Evolutionary conservation across 495 filamentous ascomycete species (phyloP), one percentile per base, ranked within the genome.

Genomic region (Xylaria palmicola): DNA sequence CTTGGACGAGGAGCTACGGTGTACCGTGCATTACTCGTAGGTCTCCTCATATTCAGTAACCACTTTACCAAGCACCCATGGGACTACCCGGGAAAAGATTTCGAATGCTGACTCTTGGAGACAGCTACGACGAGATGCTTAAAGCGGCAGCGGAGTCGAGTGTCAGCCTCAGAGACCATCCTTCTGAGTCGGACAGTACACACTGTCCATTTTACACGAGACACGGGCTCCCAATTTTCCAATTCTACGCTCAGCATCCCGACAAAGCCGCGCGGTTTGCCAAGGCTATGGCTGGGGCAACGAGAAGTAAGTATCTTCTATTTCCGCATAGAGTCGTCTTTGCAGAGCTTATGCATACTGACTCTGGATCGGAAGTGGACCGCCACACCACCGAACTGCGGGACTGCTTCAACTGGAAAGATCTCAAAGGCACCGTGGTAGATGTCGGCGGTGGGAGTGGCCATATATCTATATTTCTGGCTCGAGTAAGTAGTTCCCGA

Each of bases 101-200:
- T 6, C 5, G 41, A 22, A 45, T 32, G 37, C 24, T 63, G 39
- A 49, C 49, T 36, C 32, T 9, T 17, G 13, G 32, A 9, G 7
- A 12, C 41, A 62, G 53, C 32, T 32, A 72, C 4, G 71, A 75
- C 60, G 71, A 75, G 40, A 66, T 74, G 60, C 58, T 72, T 22
- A 61, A 67, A 57, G 69, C 71, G 6, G 59, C 71, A 36, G 3
- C 61, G 56, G 36, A n/a, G 5, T 22, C 56, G 2, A 17, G 6
- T n/a, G 32, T 5, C 6, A 12, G 10, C n/a, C 56, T 48, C 8
- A 49, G 15, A 36, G 48, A 7, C 6, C 19, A 12, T n/a, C 58
- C 58, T 1, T 24, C 17, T 17, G 52, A 58, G n/a, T 29, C 45
- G 34, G 40, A 62, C 13, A 55, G 40, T 13, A 30, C 6, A 7